A percentile compares a stretch with the other conserved stretches of the same genome.
Conservation (phyloP, 805 yeast genomes). For the Wickerhamiella nectarea region DNA sequence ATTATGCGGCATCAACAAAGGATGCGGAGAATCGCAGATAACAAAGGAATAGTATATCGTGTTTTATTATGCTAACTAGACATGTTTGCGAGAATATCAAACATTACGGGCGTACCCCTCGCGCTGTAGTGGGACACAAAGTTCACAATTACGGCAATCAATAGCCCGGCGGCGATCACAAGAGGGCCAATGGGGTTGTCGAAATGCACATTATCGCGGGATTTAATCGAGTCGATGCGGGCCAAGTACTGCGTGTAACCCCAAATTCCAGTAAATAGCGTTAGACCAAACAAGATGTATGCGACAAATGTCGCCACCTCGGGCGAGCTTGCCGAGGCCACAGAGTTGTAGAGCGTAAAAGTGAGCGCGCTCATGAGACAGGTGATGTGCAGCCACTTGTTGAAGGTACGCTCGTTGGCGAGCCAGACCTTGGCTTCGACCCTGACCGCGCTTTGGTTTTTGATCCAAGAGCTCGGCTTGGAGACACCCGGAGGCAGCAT, state of each 20-base stretch:
- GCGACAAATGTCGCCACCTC: constrained; percentile 55
- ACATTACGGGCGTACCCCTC: constrained; percentile 11
- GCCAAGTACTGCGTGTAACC: constrained; percentile 64
- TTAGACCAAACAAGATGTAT: constrained; percentile 63
- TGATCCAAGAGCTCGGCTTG: constrained; percentile 64
- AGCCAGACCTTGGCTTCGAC: constrained; percentile 98
- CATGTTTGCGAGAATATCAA: background rate
- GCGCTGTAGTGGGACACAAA: constrained; percentile 47
- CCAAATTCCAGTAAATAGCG: constrained; percentile 79
- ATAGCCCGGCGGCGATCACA: constrained; percentile 55
- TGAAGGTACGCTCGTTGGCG: constrained; percentile 94
- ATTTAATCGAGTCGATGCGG: constrained; percentile 59
- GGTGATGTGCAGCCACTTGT: constrained; percentile 87
- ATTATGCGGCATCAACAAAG: background rate
- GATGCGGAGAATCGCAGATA: background rate
- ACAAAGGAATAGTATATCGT: background rate
- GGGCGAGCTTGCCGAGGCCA: constrained; percentile 45
- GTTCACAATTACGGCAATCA: constrained; percentile 53
- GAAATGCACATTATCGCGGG: constrained; percentile 73
- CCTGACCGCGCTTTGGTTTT: constrained; percentile 82
- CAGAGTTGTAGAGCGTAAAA: constrained; percentile 68
- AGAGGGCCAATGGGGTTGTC: constrained; percentile 88
- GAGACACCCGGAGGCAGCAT: constrained; percentile 79
- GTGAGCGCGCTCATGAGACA: constrained; percentile 74
- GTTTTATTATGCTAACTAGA: background rate